Evolutionary conservation across 2,329 filamentous ascomycete species (phyloP).

Genomic region (Diplodia sapinea): DNA sequence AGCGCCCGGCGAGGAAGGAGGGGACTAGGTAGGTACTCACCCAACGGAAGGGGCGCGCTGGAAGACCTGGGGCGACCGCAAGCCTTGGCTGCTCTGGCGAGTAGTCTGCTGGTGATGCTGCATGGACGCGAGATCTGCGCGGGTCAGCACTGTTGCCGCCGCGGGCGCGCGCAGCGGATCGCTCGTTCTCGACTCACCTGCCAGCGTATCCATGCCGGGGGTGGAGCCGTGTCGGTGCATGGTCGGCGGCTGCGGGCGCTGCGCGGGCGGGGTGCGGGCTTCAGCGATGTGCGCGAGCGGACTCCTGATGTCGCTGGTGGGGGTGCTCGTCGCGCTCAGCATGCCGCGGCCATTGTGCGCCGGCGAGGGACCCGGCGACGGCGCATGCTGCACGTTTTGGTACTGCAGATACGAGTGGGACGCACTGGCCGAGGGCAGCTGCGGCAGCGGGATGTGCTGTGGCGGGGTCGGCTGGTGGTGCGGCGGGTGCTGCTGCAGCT

Average conservation of each 20-base stretch:
- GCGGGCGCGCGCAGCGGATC: not conserved
- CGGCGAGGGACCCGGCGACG: constrained; percentile 14
- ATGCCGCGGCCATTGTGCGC: constrained; percentile 29
- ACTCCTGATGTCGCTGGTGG: constrained; percentile 30
- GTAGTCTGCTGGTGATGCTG: constrained; percentile 53
- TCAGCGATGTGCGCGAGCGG: constrained; percentile 34
- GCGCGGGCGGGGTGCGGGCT: constrained; percentile 33
- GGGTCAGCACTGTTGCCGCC: constrained; percentile 19
- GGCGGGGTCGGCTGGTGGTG: constrained; percentile 7
- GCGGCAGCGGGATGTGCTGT: constrained; percentile 20
- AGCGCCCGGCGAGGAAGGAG: constrained; percentile 18
- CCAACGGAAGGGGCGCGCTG: constrained; percentile 46
- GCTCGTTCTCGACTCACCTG: constrained; percentile 45
- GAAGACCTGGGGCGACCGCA: constrained; percentile 36
- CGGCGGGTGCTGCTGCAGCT: constrained; percentile 9
- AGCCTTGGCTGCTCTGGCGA: constrained; percentile 44
- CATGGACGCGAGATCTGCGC: constrained; percentile 53
- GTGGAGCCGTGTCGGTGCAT: constrained; percentile 52
- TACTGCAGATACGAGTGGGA: constrained; percentile 23
- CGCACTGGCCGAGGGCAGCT: constrained; percentile 3
- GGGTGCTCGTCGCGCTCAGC: constrained; percentile 31
- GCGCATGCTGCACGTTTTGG: constrained; percentile 21
- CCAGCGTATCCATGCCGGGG: constrained; percentile 55
- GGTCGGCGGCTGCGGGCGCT: constrained; percentile 41
- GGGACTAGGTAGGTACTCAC: constrained; percentile 37